Evolutionary conservation across 176 grass and related monocot genomes (phyloP).

Genomic region (Coix lacrymajobi): DNA sequence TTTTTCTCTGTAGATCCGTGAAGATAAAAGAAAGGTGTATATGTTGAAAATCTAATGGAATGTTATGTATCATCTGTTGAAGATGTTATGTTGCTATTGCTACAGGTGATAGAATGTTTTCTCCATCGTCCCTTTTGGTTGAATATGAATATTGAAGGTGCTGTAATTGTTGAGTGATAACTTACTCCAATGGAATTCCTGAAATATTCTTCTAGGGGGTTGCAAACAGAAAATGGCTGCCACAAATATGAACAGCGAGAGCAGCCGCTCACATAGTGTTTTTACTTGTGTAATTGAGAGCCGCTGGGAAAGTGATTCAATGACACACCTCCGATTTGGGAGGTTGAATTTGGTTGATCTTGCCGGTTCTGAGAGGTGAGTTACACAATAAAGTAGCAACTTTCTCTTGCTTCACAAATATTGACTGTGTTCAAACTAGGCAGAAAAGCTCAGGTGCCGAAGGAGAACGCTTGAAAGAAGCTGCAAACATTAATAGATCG

Average conservation of each 20-base stretch:
- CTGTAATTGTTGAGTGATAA: neutral
- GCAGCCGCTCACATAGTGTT: constrained; percentile 92
- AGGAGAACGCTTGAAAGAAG: constrained; percentile 97
- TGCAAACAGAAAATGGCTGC: constrained; percentile 83
- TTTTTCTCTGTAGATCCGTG: constrained; percentile 61
- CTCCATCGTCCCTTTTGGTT: neutral
- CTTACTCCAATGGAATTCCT: constrained; percentile 6
- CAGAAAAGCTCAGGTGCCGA: constrained; percentile 95
- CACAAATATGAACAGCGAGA: constrained; percentile 95
- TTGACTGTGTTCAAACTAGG: constrained; percentile 58
- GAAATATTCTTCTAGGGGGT: constrained; percentile 51
- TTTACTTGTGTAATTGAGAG: constrained; percentile 95
- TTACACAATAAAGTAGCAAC: neutral
- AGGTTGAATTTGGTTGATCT: constrained; percentile 94
- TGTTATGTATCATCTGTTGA: constrained; percentile 63
- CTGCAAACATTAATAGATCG: constrained; percentile 93
- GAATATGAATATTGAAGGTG: neutral
- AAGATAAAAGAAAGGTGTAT: constrained; percentile 92
- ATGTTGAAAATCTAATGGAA: constrained; percentile 87
- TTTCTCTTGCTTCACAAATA: constrained; percentile 28
- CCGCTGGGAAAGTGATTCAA: constrained; percentile 76
- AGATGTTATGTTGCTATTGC: constrained; percentile 68
- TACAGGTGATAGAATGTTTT: constrained; percentile 57
- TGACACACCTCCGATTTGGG: constrained; percentile 73
- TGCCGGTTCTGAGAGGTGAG: constrained; percentile 94